Evolutionary conservation across 148 eudicot species (phyloP).

Genomic region (Fallopia convolvulus): DNA sequence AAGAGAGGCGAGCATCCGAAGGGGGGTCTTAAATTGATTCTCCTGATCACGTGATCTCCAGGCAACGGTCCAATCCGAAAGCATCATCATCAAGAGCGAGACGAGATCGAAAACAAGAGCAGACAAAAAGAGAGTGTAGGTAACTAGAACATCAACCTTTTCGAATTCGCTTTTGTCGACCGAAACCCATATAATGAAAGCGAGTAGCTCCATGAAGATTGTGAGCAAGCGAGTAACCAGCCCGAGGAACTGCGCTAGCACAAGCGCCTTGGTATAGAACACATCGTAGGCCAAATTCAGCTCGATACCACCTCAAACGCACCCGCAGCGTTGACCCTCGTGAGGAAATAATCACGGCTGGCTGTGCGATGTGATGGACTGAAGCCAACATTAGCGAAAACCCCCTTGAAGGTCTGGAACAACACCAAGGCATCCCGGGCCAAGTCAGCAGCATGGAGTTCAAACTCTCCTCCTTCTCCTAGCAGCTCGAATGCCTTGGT

Average conservation of each 20-base stretch:
- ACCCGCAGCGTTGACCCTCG: conserved; percentile 19
- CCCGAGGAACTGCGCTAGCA: too few species aligned
- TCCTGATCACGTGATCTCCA: too few species aligned
- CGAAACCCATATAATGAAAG: conserved; percentile 14
- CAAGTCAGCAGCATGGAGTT: not conserved
- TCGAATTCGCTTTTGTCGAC: conserved; percentile 9
- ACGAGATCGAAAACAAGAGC: conserved; percentile 28
- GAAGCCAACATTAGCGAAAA: conserved; percentile 39
- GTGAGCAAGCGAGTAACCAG: too few species aligned
- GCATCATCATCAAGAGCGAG: conserved; percentile 24
- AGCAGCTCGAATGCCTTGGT: too few species aligned
- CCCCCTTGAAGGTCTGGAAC: conserved; percentile 34
- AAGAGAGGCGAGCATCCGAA: too few species aligned
- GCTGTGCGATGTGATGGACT: too few species aligned
- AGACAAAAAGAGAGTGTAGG: conserved; percentile 10
- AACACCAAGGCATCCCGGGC: conserved; percentile 21
- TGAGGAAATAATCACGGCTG: conserved; percentile 32
- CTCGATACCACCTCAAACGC: conserved; percentile 46
- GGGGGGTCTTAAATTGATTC: too few species aligned
- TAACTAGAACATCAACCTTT: conserved; percentile 21
- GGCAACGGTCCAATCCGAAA: conserved; percentile 20
- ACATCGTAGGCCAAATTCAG: conserved; percentile 38
- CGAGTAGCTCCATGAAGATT: too few species aligned
- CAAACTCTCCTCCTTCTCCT: too few species aligned
- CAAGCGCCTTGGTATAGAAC: conserved; percentile 36